phyloP scores from a whole-genome alignment of 2,329 filamentous ascomycete genomes.

The Verticillium alfalfae region DNA sequence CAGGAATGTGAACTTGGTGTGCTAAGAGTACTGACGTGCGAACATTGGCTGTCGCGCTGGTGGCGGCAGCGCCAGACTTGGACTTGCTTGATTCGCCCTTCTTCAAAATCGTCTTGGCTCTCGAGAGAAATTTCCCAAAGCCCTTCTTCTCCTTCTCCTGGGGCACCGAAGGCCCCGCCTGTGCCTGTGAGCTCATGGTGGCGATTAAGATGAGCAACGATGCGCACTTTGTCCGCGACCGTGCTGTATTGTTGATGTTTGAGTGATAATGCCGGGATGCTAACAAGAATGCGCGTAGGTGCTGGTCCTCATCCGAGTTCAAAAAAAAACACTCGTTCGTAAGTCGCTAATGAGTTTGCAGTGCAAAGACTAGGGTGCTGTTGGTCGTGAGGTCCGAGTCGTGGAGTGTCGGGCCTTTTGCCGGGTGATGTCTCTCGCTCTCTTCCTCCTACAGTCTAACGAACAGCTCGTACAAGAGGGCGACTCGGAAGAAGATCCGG shows the following conservation, averaged over 20 bases:
- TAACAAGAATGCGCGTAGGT: neutral
- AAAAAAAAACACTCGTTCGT: neutral
- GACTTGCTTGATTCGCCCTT: constrained; percentile 26
- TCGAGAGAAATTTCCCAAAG: constrained; percentile 39
- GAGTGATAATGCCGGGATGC: neutral
- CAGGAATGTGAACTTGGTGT: neutral
- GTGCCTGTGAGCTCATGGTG: constrained; percentile 38
- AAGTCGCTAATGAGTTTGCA: neutral
- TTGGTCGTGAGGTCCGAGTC: neutral
- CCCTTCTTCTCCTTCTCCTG: constrained; percentile 37
- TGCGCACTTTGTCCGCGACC: neutral
- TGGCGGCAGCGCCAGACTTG: constrained; percentile 5
- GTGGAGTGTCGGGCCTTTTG: neutral
- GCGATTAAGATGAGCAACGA: neutral
- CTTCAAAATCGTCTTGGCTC: constrained; percentile 45
- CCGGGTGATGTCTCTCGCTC: neutral
- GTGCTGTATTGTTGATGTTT: neutral
- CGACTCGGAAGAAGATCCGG: neutral
- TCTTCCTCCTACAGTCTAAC: no score
- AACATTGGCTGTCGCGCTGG: constrained; percentile 1
- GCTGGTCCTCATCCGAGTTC: neutral
- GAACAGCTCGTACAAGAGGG: neutral
- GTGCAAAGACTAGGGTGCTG: neutral
- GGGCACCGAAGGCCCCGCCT: constrained; percentile 25
- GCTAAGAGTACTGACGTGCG: neutral